Conservation (phyloP, 495 filamentous ascomycete species). For the Neurospora africana region DNA sequence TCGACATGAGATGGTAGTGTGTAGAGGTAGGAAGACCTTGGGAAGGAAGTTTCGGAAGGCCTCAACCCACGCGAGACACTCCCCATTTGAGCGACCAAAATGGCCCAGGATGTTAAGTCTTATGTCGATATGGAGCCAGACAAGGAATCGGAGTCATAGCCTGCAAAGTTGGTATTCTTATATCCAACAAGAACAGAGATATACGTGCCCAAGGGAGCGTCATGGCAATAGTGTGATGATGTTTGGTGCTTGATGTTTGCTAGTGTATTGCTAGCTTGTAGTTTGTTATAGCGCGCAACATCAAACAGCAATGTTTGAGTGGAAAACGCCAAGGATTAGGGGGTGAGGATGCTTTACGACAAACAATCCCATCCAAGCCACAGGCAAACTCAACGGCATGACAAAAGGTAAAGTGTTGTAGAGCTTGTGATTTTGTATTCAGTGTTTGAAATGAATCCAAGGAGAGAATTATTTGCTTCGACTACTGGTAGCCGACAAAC, state of each 20-base stretch:
- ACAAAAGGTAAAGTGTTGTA: neutral
- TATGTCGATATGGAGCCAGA: fast-evolving
- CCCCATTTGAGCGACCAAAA: neutral
- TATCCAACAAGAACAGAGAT: neutral
- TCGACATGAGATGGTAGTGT: fast-evolving
- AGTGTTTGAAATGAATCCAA: too few relatives aligned
- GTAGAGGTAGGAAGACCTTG: neutral
- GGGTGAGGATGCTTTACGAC: too few relatives aligned
- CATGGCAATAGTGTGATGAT: neutral
- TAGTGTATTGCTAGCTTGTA: neutral
- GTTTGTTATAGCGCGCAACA: neutral
- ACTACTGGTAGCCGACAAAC: neutral
- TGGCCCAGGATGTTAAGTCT: too few relatives aligned
- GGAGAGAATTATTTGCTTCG: neutral
- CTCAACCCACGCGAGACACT: neutral
- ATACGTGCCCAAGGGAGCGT: neutral
- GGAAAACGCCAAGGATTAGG: neutral
- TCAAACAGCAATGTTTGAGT: neutral
- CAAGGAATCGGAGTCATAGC: fast-evolving
- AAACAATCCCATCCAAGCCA: neutral
- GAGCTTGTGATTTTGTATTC: too few relatives aligned
- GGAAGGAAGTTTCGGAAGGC: neutral
- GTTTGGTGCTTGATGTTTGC: neutral
- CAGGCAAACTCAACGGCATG: neutral
- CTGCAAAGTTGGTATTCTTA: fast-evolving